Percentiles rank a stretch among this genome's conserved stretches.
These are phyloP conservation scores for Austroboletus niveus DNA, from an alignment of 1,284 basidiomycete genomes.

Conservation along the genomic window DNA sequence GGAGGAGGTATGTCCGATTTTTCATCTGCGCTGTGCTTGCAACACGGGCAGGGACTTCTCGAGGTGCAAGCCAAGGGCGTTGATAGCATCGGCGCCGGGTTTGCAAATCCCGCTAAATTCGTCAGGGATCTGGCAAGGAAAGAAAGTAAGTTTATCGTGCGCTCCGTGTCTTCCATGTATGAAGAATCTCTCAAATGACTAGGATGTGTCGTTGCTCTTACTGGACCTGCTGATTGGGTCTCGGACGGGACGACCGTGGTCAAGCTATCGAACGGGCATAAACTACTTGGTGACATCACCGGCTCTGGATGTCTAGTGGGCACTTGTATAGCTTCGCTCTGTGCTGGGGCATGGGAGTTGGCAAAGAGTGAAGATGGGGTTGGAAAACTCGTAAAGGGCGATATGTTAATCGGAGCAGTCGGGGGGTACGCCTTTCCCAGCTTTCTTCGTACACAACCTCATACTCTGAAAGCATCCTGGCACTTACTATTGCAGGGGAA, in stretches of 20 bases:
- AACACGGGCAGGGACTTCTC: neutral
- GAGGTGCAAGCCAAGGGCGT: constrained; percentile 82
- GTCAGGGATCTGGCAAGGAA: constrained; percentile 71
- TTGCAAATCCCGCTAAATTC: constrained; percentile 72
- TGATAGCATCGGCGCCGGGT: constrained; percentile 77
- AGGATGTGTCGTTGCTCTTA: constrained; percentile 84
- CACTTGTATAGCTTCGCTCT: constrained; percentile 73
- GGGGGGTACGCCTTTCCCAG: constrained; percentile 56
- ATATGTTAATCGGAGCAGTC: constrained; percentile 73
- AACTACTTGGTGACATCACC: constrained; percentile 78
- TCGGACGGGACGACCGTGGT: constrained; percentile 79
- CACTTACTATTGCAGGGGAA: constrained; percentile 84
- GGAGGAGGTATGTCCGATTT: constrained; percentile 52
- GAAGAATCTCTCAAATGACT: constrained; percentile 2
- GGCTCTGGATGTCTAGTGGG: constrained; percentile 91
- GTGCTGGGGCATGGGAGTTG: constrained; percentile 59
- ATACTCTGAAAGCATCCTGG: constrained; percentile 58
- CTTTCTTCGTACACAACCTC: constrained; percentile 1
- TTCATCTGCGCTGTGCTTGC: neutral
- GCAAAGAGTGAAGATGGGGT: constrained; percentile 22
- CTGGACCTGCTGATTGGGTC: constrained; percentile 83
- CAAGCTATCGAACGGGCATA: constrained; percentile 74
- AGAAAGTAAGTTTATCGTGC: constrained; percentile 56
- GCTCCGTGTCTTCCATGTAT: neutral
- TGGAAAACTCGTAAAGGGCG: constrained; percentile 58